A percentile compares a stretch with the other conserved stretches of the same genome.
phyloP scores from a whole-genome alignment of 2,329 filamentous ascomycete genomes.

The Pseudogymnoascus sp. region DNA sequence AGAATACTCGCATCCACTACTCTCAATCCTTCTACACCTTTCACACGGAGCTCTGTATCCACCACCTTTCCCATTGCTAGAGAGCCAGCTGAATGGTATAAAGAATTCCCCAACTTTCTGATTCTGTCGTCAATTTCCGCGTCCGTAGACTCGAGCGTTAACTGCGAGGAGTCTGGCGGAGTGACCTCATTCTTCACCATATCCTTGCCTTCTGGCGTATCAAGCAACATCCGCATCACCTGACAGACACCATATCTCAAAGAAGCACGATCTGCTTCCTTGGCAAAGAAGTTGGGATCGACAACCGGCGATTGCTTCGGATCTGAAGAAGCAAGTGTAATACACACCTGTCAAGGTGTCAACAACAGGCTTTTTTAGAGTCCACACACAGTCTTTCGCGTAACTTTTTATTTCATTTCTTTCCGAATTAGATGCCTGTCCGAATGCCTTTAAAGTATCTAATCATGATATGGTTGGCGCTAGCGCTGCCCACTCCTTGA shows the following conservation, averaged over 20 bases:
- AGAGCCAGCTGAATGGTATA: slow-evolving; percentile 15
- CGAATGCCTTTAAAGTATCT: too few relatives aligned
- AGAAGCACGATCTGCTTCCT: slow-evolving; percentile 14
- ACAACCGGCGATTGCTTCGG: slow-evolving; percentile 10
- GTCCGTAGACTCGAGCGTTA: background rate
- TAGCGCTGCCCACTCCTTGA: too few relatives aligned
- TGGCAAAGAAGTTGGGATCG: slow-evolving; percentile 16
- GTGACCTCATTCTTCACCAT: slow-evolving; percentile 11
- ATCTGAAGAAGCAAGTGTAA: background rate
- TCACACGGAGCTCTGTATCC: slow-evolving; percentile 21
- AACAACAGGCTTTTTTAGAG: too few relatives aligned
- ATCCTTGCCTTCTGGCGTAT: slow-evolving; percentile 12
- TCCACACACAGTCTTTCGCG: too few relatives aligned
- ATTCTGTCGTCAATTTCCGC: background rate
- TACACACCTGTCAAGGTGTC: too few relatives aligned
- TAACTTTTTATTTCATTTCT: too few relatives aligned
- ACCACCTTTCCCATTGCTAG: slow-evolving; percentile 23
- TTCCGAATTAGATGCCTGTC: too few relatives aligned
- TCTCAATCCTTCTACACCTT: slow-evolving; percentile 20
- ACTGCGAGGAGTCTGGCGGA: background rate
- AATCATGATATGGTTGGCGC: too few relatives aligned
- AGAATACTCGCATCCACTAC: slow-evolving; percentile 31
- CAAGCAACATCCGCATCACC: background rate
- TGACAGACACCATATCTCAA: slow-evolving; percentile 11
- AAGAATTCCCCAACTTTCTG: background rate